Evolutionary conservation across 768 basidiomycete species (phyloP), one percentile per base, ranked within the genome.

Genomic region (Calocybe gangraenosa): DNA sequence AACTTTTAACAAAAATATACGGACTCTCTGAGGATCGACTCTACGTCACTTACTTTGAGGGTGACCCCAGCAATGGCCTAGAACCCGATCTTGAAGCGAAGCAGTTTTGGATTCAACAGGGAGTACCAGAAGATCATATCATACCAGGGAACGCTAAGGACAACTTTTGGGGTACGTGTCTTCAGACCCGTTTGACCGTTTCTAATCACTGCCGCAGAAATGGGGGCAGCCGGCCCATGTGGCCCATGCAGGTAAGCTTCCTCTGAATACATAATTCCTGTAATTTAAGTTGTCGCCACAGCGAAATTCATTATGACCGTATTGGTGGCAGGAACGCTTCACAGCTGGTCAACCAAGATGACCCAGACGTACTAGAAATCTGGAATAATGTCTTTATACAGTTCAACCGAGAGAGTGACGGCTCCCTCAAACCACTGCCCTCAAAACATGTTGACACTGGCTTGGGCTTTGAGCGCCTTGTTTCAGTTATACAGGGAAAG

Each of bases 341-440:
- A 5, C 74, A 84, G 56, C 81, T 96, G 37, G 96, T 99, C 54
- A 98, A 99, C 64, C 76, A 84, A 55, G 96, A 99, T 62, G 96
- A 98, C 60, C 93, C 96, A 1, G 84, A 94, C 51, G 96, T 99
- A 7, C 77, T 99, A 47, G 92, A 95, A 66, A 94, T 99, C 54
- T 99, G 96, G 96, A 99, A 99, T 72, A 97, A 96, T 62, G 96
- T 99, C 46, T 99, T 97, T 63, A 98, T 99, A 60, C 94, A 97
- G 58, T 99, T 88, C 73, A 98, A 99, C 63, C 88, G 96, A 37
- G 95, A 98, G 64, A 78, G 81, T 35, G 88, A 94, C 46, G 87
- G 88, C 32, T 80, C 83, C 15, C 76, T 99, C 13, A 81, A 78
- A 42, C 48, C 78, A 1, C 77, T 99, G 11, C 96, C 96, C 19